Percentiles rank a stretch among this genome's conserved stretches.
phyloP scores from a whole-genome alignment of 345 rosid genomes.

The Microthlaspi erraticum region DNA sequence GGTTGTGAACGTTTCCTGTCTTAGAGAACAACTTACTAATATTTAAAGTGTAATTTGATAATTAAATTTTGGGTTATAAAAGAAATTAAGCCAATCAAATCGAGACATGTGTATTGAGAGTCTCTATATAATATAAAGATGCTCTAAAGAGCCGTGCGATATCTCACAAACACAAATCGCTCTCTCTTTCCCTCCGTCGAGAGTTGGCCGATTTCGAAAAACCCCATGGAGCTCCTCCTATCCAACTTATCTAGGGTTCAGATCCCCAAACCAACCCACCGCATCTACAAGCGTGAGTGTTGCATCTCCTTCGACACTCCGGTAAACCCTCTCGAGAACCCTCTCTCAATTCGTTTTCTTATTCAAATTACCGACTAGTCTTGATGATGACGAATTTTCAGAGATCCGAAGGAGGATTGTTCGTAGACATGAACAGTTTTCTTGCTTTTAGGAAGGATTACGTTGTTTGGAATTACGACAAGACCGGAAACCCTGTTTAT shows the following conservation, averaged over 20 bases:
- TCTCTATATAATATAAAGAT: no score
- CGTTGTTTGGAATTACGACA: constrained; percentile 87
- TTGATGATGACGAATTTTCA: constrained; percentile 49
- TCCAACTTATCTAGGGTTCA: constrained; percentile 93
- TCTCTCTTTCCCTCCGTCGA: constrained; percentile 5
- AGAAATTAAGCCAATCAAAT: no score
- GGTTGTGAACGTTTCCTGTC: no score
- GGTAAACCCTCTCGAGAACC: constrained; percentile 47
- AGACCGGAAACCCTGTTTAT: constrained; percentile 91
- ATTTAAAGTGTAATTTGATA: no score
- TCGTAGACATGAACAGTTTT: constrained; percentile 82
- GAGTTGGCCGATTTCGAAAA: constrained; percentile 8
- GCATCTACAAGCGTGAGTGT: constrained; percentile 97
- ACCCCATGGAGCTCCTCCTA: constrained; percentile 86
- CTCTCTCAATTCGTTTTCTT: constrained; percentile 17
- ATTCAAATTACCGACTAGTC: background rate
- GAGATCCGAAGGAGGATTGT: constrained; percentile 95
- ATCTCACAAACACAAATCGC: background rate
- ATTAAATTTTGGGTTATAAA: no score
- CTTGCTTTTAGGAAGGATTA: constrained; percentile 94
- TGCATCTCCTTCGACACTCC: constrained; percentile 93
- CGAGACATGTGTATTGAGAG: no score
- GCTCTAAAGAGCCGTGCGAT: constrained; percentile 11
- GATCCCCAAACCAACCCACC: constrained; percentile 97
- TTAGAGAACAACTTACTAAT: no score